A percentile compares a stretch with the other conserved stretches of the same genome.
Evolutionary conservation across 768 basidiomycete species (phyloP).

Genomic region (Rubroboletus satanas): DNA sequence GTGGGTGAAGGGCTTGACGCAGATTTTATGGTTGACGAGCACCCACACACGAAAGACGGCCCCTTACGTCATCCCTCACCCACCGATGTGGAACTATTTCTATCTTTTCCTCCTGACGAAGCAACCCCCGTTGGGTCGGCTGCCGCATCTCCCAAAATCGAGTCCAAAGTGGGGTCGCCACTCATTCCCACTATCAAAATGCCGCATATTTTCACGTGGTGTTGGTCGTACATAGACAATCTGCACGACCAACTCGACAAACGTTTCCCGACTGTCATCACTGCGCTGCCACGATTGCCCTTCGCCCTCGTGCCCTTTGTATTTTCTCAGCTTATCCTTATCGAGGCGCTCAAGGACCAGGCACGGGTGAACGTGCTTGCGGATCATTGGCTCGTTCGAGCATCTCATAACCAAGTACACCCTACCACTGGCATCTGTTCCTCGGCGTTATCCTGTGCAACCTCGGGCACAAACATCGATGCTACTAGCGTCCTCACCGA

Average conservation of each 20-base stretch:
- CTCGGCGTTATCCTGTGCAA: conserved; percentile 76
- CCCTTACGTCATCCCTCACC: not conserved
- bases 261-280: conserved; percentile 69
- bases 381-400: conserved; percentile 56
- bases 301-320: conserved; percentile 86
- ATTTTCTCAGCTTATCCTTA: conserved; percentile 92
- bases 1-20: not conserved
- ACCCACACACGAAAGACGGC: not conserved
- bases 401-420: conserved; percentile 39
- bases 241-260: conserved; percentile 11
- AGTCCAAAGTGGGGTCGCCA: not conserved
- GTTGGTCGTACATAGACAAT: not conserved
- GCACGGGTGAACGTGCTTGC: conserved; percentile 90
- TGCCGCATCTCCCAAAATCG: not conserved
- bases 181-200: not conserved
- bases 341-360: conserved; percentile 73
- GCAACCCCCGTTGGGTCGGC: not conserved
- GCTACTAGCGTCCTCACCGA: conserved; percentile 87
- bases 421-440: conserved; percentile 60
- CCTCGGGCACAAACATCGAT: conserved; percentile 85
- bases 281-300: conserved; percentile 65
- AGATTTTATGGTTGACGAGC: not conserved
- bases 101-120: conserved; percentile 2
- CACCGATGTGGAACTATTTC: not conserved
- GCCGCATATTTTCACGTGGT: not conserved